These are phyloP conservation scores for Bacidia rubella DNA, from an alignment of 495 filamentous ascomycete species.

Conservation along the genomic window DNA sequence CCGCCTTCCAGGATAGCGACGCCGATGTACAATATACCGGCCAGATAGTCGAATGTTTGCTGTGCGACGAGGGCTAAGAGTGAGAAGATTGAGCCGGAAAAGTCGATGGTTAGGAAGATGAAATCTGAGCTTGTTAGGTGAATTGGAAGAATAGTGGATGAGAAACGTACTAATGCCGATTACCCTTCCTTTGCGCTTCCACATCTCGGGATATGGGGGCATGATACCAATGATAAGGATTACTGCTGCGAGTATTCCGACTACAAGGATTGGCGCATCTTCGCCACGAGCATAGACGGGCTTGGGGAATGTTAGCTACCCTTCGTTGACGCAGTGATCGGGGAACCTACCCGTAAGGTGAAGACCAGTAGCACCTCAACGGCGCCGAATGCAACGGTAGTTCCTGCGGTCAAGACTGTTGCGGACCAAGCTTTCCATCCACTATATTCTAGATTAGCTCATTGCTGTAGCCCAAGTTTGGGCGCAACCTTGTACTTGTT, in stretches of 20 bases:
- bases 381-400: background rate
- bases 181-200: background rate
- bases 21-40: background rate
- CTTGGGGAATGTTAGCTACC: background rate
- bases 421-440: background rate
- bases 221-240: background rate
- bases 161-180: background rate
- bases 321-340: background rate
- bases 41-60: background rate
- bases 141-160: background rate
- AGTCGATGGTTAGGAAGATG: background rate
- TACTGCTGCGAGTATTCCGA: background rate
- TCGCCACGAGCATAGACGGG: background rate
- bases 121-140: background rate
- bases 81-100: background rate
- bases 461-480: no score
- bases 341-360: background rate
- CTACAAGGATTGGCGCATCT: background rate
- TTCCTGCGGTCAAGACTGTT: background rate
- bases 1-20: background rate
- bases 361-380: background rate
- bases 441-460: background rate
- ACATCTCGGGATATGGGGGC: background rate
- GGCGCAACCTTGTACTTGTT: constrained; percentile 19
- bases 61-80: background rate